Conservation (phyloP, 129 eudicot genomes). For the Tagetes patula region DNA sequence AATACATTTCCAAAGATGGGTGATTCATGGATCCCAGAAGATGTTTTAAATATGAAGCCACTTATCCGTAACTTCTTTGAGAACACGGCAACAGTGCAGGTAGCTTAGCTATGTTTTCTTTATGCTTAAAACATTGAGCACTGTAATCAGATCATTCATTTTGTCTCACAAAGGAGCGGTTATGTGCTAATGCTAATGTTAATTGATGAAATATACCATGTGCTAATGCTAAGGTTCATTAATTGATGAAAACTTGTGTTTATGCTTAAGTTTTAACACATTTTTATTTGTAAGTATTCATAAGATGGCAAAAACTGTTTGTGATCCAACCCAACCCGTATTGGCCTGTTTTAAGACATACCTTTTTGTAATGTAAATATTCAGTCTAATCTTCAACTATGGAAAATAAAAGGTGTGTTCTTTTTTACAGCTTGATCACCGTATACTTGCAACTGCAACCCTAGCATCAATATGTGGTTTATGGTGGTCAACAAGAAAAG, state of each 20-base stretch:
- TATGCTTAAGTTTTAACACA: background rate
- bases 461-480: slow-evolving; percentile 63
- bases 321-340: background rate
- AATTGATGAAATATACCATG: background rate
- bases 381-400: background rate
- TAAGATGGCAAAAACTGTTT: background rate
- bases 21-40: slow-evolving; percentile 93
- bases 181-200: background rate
- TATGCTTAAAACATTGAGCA: background rate
- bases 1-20: slow-evolving; percentile 99
- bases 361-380: background rate
- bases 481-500: slow-evolving; percentile 81
- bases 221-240: background rate
- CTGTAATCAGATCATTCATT: background rate
- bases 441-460: slow-evolving; percentile 84
- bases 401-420: background rate
- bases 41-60: slow-evolving; percentile 78
- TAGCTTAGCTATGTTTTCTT: slow-evolving; percentile 19
- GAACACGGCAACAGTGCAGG: slow-evolving; percentile 95
- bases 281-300: background rate
- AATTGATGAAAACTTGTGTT: background rate
- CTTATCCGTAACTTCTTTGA: slow-evolving; percentile 86
- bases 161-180: background rate
- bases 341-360: no score
- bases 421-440: slow-evolving; percentile 80